These are phyloP conservation scores for Monosporozyma yasuniensis DNA, from an alignment of 805 yeast species.

Conservation along the genomic window DNA sequence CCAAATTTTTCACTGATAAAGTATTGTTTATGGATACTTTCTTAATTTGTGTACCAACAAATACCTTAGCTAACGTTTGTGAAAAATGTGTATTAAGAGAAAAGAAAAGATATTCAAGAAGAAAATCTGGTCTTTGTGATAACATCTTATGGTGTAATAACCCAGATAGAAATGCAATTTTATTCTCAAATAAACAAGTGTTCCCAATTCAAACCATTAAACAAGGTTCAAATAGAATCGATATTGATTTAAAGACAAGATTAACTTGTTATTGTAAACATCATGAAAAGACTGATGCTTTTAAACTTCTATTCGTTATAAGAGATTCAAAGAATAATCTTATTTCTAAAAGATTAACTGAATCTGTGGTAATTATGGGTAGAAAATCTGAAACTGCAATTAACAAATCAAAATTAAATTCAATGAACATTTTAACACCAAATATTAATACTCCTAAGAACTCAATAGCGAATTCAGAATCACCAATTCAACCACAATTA, in stretches of 20 bases:
- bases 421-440: background rate
- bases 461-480: background rate
- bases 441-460: background rate
- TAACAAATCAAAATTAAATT: background rate
- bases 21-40: slow-evolving; percentile 66
- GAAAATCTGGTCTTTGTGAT: slow-evolving; percentile 73
- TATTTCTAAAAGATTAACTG: slow-evolving; percentile 62
- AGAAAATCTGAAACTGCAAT: slow-evolving; percentile 58
- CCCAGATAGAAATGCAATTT: slow-evolving; percentile 70
- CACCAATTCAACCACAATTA: background rate
- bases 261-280: slow-evolving; percentile 95
- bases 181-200: slow-evolving; percentile 86
- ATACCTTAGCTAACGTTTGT: slow-evolving; percentile 67
- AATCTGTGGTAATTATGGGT: slow-evolving; percentile 86
- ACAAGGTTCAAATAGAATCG: slow-evolving; percentile 12
- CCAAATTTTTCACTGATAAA: slow-evolving; percentile 44
- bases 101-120: slow-evolving; percentile 85
- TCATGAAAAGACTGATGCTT: slow-evolving; percentile 82
- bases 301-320: slow-evolving; percentile 59
- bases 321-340: slow-evolving; percentile 52
- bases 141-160: slow-evolving; percentile 70
- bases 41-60: slow-evolving; percentile 51
- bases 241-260: slow-evolving; percentile 52
- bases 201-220: slow-evolving; percentile 70
- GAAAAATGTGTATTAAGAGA: slow-evolving; percentile 85